These are phyloP conservation scores for Lachnellula willkommii DNA, from an alignment of 2,329 filamentous ascomycete genomes.

Conservation along the genomic window DNA sequence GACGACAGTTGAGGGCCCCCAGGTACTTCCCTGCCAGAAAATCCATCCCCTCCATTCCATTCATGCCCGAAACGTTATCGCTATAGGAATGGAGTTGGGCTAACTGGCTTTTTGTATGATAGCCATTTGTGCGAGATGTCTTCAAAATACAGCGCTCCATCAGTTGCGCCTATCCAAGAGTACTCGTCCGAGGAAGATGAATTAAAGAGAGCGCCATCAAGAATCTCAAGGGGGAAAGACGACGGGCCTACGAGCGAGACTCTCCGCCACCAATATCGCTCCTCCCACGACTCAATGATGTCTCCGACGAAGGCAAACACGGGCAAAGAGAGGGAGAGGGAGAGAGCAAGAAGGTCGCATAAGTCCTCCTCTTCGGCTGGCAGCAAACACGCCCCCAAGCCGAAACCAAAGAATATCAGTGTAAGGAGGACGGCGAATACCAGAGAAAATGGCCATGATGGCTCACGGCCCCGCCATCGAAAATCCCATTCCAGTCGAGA, in stretches of 20 bases:
- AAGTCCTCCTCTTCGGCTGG: constrained; percentile 14
- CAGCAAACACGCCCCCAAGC: constrained; percentile 16
- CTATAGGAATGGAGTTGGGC: no score
- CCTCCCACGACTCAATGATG: constrained; percentile 17
- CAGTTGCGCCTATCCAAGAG: constrained; percentile 27
- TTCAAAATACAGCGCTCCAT: constrained; percentile 24
- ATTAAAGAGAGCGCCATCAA: constrained; percentile 12
- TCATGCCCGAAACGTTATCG: not conserved
- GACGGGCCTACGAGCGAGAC: constrained; percentile 9
- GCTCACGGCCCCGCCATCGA: constrained; percentile 14
- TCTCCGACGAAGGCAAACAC: constrained; percentile 18
- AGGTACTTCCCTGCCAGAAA: constrained; percentile 19
- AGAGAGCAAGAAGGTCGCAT: constrained; percentile 21
- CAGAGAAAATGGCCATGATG: constrained; percentile 16
- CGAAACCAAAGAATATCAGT: constrained; percentile 19
- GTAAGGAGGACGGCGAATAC: constrained; percentile 13
- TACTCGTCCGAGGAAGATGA: constrained; percentile 27
- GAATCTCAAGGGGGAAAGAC: constrained; percentile 9
- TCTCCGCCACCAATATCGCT: constrained; percentile 10
- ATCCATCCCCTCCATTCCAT: not conserved
- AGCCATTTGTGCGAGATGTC: constrained; percentile 19
- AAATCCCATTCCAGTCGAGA: constrained; percentile 17
- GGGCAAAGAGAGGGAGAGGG: constrained; percentile 22
- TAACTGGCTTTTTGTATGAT: no score
- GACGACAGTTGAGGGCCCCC: constrained; percentile 11